A percentile compares a stretch with the other conserved stretches of the same genome.
Evolutionary conservation across 768 basidiomycete species (phyloP).

Genomic region (Cubamyces sp.): DNA sequence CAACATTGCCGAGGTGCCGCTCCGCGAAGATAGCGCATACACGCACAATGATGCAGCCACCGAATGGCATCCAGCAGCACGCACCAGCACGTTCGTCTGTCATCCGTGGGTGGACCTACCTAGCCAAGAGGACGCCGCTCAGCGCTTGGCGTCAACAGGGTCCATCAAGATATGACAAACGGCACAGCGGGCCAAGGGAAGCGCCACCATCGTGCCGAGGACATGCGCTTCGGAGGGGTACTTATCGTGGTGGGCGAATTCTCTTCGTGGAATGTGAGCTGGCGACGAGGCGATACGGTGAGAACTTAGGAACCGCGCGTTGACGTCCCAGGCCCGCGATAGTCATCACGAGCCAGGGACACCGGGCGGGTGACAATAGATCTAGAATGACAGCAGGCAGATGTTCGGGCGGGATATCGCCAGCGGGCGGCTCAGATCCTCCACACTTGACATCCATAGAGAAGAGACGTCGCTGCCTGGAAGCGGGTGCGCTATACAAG

Average conservation of each 20-base stretch:
- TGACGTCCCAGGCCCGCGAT: constrained; percentile 2
- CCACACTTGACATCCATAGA: too few relatives aligned
- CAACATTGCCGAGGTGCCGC: too few relatives aligned
- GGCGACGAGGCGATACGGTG: not conserved
- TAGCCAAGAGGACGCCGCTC: too few relatives aligned
- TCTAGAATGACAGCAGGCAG: not conserved
- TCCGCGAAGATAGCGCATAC: too few relatives aligned
- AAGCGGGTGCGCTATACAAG: too few relatives aligned
- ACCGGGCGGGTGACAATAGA: not conserved
- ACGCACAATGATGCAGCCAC: not conserved
- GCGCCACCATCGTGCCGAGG: not conserved
- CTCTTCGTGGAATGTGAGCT: not conserved
- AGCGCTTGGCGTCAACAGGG: not conserved
- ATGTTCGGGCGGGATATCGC: not conserved
- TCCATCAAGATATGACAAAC: not conserved
- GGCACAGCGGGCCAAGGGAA: not conserved
- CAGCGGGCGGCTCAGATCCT: too few relatives aligned
- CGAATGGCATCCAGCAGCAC: not conserved
- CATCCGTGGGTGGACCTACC: not conserved
- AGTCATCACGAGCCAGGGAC: constrained; percentile 12
- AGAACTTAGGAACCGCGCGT: not conserved
- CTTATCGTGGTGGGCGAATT: too few relatives aligned
- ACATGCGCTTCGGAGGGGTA: not conserved
- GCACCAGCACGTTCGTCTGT: constrained; percentile 26
- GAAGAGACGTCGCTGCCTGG: too few relatives aligned